Conservation (phyloP, 352 stramenopile species). For the Saprolegnia diclina region DNA sequence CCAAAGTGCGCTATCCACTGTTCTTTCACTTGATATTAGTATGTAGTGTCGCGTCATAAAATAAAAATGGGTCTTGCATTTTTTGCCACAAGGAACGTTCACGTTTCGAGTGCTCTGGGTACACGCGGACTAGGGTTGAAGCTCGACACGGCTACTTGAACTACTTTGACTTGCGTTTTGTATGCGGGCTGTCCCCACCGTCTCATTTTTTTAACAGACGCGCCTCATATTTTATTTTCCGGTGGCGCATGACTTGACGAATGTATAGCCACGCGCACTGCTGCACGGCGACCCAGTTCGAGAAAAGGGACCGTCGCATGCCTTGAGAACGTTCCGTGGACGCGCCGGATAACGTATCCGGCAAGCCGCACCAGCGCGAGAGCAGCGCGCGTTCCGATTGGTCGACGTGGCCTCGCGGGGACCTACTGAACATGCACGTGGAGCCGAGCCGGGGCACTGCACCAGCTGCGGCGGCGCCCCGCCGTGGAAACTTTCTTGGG, state of each 20-base stretch:
- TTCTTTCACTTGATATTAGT: background rate
- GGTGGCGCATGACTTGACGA: background rate
- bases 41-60: background rate
- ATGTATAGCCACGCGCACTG: background rate
- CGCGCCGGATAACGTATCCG: background rate
- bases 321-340: background rate
- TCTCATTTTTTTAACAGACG: constrained; percentile 4
- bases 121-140: background rate
- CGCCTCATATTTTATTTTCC: background rate
- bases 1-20: background rate
- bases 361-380: background rate
- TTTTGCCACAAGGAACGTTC: constrained; percentile 1
- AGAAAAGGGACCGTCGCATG: background rate
- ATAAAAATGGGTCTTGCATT: background rate
- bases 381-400: background rate
- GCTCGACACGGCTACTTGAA: background rate
- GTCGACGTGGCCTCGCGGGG: background rate
- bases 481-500: background rate
- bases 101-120: constrained; percentile 1
- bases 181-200: background rate
- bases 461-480: background rate
- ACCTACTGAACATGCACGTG: background rate
- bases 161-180: background rate
- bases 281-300: background rate
- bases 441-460: background rate